Conservation (phyloP, 306 rosid species). For the Abrus pulchellus region DNA sequence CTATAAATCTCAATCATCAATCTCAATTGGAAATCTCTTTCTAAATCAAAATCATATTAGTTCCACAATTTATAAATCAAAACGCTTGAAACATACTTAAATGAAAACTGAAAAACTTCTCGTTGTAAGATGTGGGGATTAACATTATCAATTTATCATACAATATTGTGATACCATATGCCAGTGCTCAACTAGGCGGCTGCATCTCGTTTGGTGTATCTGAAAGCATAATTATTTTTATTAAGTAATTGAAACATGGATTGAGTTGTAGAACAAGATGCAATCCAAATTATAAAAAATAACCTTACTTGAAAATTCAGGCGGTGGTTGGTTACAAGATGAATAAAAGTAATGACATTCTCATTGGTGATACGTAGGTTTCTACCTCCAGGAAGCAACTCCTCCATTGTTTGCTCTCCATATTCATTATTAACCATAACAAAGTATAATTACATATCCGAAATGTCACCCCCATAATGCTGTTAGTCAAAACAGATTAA, state of each 20-base stretch:
- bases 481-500: constrained; percentile 42
- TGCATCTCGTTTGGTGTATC: constrained; percentile 5
- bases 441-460: constrained; percentile 71
- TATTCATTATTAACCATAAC: constrained; percentile 78
- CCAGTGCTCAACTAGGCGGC: no score
- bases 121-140: no score
- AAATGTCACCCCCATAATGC: constrained; percentile 70
- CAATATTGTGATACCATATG: no score
- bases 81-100: no score
- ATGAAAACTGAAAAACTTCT: no score
- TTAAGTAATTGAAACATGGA: neutral
- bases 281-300: neutral
- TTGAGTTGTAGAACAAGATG: constrained; percentile 2
- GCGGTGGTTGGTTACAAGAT: constrained; percentile 84
- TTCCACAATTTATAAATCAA: no score
- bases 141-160: no score
- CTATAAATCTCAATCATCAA: no score
- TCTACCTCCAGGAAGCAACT: constrained; percentile 69
- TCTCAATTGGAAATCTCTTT: no score
- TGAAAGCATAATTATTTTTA: constrained; percentile 31
- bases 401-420: constrained; percentile 81
- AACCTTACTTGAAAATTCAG: constrained; percentile 71
- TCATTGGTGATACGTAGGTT: constrained; percentile 67
- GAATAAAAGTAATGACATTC: constrained; percentile 74
- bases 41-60: no score